Conservation (phyloP, 768 basidiomycete species). For the Cubamyces sp. region DNA sequence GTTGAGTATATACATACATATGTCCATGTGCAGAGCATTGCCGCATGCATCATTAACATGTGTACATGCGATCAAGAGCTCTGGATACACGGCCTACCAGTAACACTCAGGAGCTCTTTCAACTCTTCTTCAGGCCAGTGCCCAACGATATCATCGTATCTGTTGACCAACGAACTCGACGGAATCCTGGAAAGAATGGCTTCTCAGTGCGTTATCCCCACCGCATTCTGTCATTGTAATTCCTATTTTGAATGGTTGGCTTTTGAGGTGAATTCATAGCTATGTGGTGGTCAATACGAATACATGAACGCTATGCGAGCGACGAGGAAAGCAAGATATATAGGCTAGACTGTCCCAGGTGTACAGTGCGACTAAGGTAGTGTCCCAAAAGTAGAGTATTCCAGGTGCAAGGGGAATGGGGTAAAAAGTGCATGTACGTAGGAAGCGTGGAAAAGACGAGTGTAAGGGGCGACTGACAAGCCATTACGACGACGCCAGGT, state of each 20-base stretch:
- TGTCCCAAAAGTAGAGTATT: slow-evolving; percentile 20
- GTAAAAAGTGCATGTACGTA: neutral
- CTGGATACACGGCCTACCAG: no score
- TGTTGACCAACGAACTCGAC: no score
- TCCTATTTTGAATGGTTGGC: neutral
- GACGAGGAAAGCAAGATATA: slow-evolving; percentile 16
- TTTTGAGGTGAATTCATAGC: slow-evolving; percentile 9
- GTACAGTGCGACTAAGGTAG: slow-evolving; percentile 19
- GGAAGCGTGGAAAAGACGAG: neutral
- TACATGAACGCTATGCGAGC: slow-evolving; percentile 13
- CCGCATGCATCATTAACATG: no score
- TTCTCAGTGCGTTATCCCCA: no score
- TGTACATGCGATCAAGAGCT: no score
- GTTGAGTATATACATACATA: no score
- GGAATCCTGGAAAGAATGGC: no score
- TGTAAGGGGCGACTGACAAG: neutral
- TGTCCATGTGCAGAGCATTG: no score
- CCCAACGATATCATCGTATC: no score
- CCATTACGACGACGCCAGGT: slow-evolving; percentile 11
- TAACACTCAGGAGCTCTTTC: no score
- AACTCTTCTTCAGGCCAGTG: no score
- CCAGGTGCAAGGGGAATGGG: neutral
- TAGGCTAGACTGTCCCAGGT: slow-evolving; percentile 25
- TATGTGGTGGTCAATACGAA: slow-evolving; percentile 6
- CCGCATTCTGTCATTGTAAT: neutral